These are phyloP conservation scores for Paramecium primaurelia DNA, from an alignment of 73 alveolate species.

Conservation along the genomic window DNA sequence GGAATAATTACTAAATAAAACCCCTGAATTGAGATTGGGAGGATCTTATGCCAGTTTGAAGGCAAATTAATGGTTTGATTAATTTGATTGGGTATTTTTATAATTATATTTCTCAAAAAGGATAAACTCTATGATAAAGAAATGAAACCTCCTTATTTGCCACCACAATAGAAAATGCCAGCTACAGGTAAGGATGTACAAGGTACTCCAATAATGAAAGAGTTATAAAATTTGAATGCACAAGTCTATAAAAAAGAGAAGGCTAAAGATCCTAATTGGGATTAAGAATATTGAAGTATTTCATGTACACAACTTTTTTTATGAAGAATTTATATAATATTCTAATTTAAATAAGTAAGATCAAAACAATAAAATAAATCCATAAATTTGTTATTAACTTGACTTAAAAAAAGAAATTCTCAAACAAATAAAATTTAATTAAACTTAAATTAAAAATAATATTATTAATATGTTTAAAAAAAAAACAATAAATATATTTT, in stretches of 20 bases:
- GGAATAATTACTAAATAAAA: slow-evolving; percentile 49
- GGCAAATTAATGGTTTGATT: slow-evolving; percentile 54
- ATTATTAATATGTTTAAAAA: too few species aligned
- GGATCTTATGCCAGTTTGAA: slow-evolving; percentile 56
- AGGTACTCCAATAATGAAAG: slow-evolving; percentile 20
- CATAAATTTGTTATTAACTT: too few species aligned
- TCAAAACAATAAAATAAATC: background rate
- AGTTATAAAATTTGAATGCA: background rate
- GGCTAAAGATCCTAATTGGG: slow-evolving; percentile 64
- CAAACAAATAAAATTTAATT: too few species aligned
- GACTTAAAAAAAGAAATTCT: too few species aligned
- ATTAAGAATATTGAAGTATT: slow-evolving; percentile 53
- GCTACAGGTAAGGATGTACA: slow-evolving; percentile 12
- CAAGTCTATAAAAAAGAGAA: slow-evolving; percentile 47
- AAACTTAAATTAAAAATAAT: too few species aligned
- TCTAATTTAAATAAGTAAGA: background rate
- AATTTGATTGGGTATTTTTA: slow-evolving; percentile 56
- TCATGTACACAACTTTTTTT: background rate
- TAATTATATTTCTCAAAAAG: background rate
- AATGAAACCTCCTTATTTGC: slow-evolving; percentile 54
- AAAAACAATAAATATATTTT: too few species aligned
- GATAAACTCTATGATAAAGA: slow-evolving; percentile 57
- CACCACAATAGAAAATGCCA: slow-evolving; percentile 47
- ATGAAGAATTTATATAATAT: background rate
- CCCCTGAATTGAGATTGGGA: slow-evolving; percentile 54